Conservation (phyloP, 2,329 filamentous ascomycete genomes). For the Penicillium sp. region DNA sequence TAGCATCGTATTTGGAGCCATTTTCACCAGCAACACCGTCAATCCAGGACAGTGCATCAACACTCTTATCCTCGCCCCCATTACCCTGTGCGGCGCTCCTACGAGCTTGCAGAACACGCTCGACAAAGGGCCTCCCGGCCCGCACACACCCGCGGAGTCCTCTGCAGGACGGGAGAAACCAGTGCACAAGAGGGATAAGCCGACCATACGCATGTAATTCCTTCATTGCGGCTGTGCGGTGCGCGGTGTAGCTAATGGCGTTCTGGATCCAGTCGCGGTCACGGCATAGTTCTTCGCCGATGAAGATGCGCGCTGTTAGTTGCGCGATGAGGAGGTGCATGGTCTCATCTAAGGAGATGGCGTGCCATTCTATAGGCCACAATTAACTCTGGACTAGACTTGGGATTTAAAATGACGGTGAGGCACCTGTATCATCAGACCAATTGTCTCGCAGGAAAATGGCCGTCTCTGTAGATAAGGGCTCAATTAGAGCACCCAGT, state of each 20-base stretch:
- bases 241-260: neutral
- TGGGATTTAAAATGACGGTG: neutral
- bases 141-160: neutral
- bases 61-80: neutral
- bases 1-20: neutral
- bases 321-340: constrained; percentile 1
- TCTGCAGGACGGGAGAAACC: neutral
- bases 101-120: neutral
- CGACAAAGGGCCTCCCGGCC: neutral
- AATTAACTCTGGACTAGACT: neutral
- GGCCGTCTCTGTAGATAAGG: neutral
- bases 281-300: constrained; percentile 3
- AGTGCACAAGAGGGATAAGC: neutral
- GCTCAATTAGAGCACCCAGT: neutral
- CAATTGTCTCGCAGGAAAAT: neutral
- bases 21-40: neutral
- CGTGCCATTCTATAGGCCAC: neutral
- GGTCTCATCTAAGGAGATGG: neutral
- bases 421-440: neutral
- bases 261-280: constrained; percentile 4
- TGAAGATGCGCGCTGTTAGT: constrained; percentile 3
- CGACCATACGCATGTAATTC: neutral
- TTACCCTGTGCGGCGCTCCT: neutral
- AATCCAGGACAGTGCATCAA: constrained; percentile 4
- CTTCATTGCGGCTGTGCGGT: neutral